These are phyloP conservation scores for Geranium rotundifolium DNA, from an alignment of 345 rosid species.

Conservation along the genomic window DNA sequence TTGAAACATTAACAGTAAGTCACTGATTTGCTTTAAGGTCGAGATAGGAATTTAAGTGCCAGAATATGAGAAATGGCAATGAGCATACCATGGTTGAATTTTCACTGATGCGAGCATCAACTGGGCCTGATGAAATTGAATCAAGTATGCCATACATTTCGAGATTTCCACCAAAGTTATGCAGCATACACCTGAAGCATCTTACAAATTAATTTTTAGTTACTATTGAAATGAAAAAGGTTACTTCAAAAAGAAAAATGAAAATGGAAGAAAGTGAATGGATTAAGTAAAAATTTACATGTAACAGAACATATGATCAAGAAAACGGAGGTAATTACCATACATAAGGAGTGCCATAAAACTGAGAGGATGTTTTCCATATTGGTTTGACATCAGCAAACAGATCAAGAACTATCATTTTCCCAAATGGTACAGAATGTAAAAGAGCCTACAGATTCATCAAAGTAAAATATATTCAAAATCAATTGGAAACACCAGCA, in stretches of 20 bases:
- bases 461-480: constrained; percentile 1
- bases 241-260: not conserved
- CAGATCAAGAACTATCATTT: constrained; percentile 88
- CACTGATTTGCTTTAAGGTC: not conserved
- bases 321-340: constrained; percentile 35
- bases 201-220: constrained; percentile 3
- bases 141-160: constrained; percentile 86
- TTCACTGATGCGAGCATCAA: constrained; percentile 61
- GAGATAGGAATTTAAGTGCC: constrained; percentile 3
- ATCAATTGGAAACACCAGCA: not conserved
- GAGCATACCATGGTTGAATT: constrained; percentile 81
- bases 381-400: constrained; percentile 89
- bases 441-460: constrained; percentile 70
- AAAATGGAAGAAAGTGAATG: not conserved
- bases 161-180: constrained; percentile 91
- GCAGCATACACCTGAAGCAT: constrained; percentile 75
- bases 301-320: not conserved
- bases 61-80: not conserved
- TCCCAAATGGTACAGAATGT: constrained; percentile 82
- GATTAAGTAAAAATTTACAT: too few relatives aligned
- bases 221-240: not conserved
- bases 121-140: constrained; percentile 69
- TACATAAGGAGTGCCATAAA: constrained; percentile 82
- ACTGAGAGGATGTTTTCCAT: constrained; percentile 77
- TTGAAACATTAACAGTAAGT: constrained; percentile 4